phyloP scores from a whole-genome alignment of 192 early-diverging fungal genomes.

The Umbelopsis isabellina region DNA sequence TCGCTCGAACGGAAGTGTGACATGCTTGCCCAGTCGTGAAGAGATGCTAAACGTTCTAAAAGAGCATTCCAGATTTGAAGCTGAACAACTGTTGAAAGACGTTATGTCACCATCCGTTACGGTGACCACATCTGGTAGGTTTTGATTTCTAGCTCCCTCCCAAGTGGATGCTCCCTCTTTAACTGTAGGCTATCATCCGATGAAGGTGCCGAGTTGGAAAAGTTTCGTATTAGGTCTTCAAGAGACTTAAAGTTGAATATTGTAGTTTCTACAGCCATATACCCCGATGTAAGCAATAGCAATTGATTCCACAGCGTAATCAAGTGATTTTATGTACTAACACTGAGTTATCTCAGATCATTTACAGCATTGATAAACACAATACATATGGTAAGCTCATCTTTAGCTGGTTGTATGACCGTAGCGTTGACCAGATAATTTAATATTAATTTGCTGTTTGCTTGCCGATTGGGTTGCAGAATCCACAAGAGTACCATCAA shows the following conservation, averaged over 20 bases:
- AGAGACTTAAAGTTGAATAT: conserved; percentile 4
- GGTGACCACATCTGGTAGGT: conserved; percentile 6
- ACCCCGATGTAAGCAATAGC: background rate
- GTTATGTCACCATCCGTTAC: background rate
- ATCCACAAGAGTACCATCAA: background rate
- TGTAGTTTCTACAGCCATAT: background rate
- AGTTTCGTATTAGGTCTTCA: conserved; percentile 15
- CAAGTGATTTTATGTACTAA: no score
- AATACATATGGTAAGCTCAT: background rate
- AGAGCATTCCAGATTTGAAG: background rate
- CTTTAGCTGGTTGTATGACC: background rate
- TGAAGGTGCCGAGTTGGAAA: conserved; percentile 12
- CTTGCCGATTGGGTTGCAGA: background rate
- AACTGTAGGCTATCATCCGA: background rate
- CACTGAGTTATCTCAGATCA: background rate
- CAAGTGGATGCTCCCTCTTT: background rate
- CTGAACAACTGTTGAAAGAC: background rate
- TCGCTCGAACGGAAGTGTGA: background rate
- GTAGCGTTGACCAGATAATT: no score
- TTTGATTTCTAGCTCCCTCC: background rate
- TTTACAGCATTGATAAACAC: background rate
- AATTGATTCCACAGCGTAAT: no score
- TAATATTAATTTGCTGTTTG: background rate
- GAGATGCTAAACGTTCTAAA: background rate
- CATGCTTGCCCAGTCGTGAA: background rate